These are phyloP conservation scores for Kazachstania martiniae DNA, from an alignment of 805 yeast genomes.

Conservation along the genomic window DNA sequence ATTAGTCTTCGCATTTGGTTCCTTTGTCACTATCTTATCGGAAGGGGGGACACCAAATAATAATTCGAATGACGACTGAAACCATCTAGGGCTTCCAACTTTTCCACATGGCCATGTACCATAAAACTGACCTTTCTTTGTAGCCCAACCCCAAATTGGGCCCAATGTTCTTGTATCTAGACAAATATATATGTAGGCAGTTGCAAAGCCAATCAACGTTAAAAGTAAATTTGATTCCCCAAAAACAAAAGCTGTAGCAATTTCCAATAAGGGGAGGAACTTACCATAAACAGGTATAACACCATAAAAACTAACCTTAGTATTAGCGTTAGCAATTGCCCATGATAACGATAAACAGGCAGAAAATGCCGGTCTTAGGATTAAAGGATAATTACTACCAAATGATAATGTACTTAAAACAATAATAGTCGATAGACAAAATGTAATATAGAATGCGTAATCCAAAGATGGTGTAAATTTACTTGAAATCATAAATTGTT, in stretches of 20 bases:
- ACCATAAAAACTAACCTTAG: slow-evolving; percentile 41
- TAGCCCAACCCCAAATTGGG: slow-evolving; percentile 31
- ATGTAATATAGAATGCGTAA: slow-evolving; percentile 18
- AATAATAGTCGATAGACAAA: slow-evolving; percentile 11
- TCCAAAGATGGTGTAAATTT: slow-evolving; percentile 10
- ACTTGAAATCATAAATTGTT: slow-evolving; percentile 11
- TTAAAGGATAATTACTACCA: slow-evolving; percentile 8
- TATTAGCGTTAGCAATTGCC: slow-evolving; percentile 46
- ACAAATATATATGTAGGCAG: slow-evolving; percentile 53
- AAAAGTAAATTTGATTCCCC: slow-evolving; percentile 34
- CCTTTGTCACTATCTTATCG: too few relatives aligned
- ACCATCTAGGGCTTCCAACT: slow-evolving; percentile 18
- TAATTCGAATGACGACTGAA: slow-evolving; percentile 3
- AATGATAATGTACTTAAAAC: slow-evolving; percentile 4
- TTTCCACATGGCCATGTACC: slow-evolving; percentile 18
- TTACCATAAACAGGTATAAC: slow-evolving; percentile 45
- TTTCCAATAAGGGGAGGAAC: slow-evolving; percentile 36
- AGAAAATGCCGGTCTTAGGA: slow-evolving; percentile 17
- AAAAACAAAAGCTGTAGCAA: slow-evolving; percentile 32
- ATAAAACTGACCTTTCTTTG: slow-evolving; percentile 7
- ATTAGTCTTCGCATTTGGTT: too few relatives aligned
- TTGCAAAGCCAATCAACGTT: slow-evolving; percentile 38
- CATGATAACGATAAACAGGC: slow-evolving; percentile 43
- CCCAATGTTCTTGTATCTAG: slow-evolving; percentile 47
- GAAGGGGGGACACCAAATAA: slow-evolving; percentile 4